phyloP scores from a whole-genome alignment of 2,329 filamentous ascomycete genomes.

The Fusarium humuli region DNA sequence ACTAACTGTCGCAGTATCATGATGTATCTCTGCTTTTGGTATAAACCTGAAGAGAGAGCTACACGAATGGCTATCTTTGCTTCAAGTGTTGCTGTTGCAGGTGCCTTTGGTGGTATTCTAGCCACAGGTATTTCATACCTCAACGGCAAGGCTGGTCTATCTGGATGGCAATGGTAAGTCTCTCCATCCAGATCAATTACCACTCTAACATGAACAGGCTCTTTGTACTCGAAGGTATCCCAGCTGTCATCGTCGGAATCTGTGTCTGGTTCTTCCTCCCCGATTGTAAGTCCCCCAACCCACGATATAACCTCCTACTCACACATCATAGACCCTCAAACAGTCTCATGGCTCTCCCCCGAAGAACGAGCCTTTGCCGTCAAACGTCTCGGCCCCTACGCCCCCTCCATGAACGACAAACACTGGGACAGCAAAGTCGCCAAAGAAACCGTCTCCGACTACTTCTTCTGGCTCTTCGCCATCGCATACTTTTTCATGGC shows the following conservation, averaged over 20 bases:
- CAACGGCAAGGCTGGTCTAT: slow-evolving; percentile 59
- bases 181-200: accelerated
- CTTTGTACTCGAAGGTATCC: slow-evolving; percentile 65
- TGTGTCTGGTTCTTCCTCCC: slow-evolving; percentile 50
- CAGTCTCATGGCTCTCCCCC: slow-evolving; percentile 49
- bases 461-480: slow-evolving; percentile 52
- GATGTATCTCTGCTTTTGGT: slow-evolving; percentile 73
- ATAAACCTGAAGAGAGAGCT: slow-evolving; percentile 68
- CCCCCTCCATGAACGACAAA: slow-evolving; percentile 51
- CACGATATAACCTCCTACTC: accelerated
- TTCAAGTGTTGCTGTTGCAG: slow-evolving; percentile 67
- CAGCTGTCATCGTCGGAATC: slow-evolving; percentile 48
- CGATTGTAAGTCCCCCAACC: slow-evolving; percentile 39
- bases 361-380: slow-evolving; percentile 51
- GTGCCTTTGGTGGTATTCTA: slow-evolving; percentile 70
- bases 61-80: slow-evolving; percentile 71
- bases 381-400: slow-evolving; percentile 51
- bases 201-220: slow-evolving; percentile 58
- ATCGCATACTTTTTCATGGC: slow-evolving; percentile 49
- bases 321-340: slow-evolving; percentile 46
- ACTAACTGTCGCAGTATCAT: slow-evolving; percentile 51
- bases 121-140: slow-evolving; percentile 63
- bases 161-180: slow-evolving; percentile 62
- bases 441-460: slow-evolving; percentile 49
- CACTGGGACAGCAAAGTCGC: slow-evolving; percentile 51